Base-by-base conservation (phyloP, 257 asterid species). In the Ehretia macrophylla region DNA sequence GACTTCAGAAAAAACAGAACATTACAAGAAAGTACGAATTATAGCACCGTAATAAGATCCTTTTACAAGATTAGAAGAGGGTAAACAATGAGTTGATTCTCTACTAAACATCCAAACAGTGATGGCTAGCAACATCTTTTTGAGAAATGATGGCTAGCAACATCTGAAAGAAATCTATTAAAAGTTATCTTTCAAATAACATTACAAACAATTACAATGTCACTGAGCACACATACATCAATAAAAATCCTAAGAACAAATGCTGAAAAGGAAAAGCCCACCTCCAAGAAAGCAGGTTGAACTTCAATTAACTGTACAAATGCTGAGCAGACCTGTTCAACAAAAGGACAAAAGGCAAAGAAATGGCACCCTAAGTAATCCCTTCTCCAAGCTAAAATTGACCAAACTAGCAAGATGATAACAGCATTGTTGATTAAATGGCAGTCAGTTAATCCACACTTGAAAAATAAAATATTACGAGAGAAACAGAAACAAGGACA, bases 231-330 rank as follows among this genome's bases (percentile, higher is more conserved):
- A 42, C 17, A 45, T 17, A 59, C 12, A 5, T 10, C 47, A 10
- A 38, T 38, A 38, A 38, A 14, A 44, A 13, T 14, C 6, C 23
- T 21, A 22, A 53, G 14, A 39, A 56, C 2, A 10, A 8, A 44
- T 10, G 17, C 0, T 14, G 4, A 19, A 46, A 6, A 8, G 44
- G 57, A 39, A 49, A 49, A 22, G 61, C 74, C 51, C 64, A 86
- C 96, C 99, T 83, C 90, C 77, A 93, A 66, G 60, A 80, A 77
- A 71, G 85, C 80, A 57, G 92, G 79, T 51, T 87, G 87, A 68
- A 89, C 88, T 80, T 87, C 99, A 64, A 90, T 73, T 64, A 93
- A 81, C 70, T 93, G 97, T 67, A 93, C 99, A 73, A 93, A 93
- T 54, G 99, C 99, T 59, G 96, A 63, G 70, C 96, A 93, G 20